Base-by-base conservation (phyloP, 352 stramenopile genomes). In the Globisporangium recalcitrans region DNA sequence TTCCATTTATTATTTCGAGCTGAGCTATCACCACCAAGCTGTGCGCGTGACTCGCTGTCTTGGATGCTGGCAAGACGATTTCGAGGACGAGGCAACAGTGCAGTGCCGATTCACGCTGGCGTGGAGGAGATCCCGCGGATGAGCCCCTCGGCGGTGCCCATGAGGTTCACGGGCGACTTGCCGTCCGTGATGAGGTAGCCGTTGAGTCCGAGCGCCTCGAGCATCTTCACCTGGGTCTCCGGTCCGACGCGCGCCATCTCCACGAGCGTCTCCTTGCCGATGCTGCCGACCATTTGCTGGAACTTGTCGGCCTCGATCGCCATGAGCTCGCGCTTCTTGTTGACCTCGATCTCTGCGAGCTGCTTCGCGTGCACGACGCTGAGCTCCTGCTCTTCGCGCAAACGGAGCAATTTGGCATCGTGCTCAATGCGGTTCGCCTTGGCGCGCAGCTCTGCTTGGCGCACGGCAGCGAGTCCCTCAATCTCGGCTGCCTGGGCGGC, bases 111-210 rank as follows among this genome's bases (percentile, higher is more conserved):
- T 42, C n/a, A 74, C 58, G 64, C 60, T 32, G 70, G 64, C 16
- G 64, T 71, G 34, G 78, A 76, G 22, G 82, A 74, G 69, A 90
- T 90, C 49, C 80, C 80, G 58, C 77, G 83, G 59, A 90, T 90
- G 66, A 90, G 77, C 11, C 79, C 78, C 53, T 90, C 80, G 13
- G 82, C 84, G 4, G 83, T 90, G 62, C 76, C 81, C 52, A 93
- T 60, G 53, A 91, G 67, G 62, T 93, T 91, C 54, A 93, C 78
- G 22, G 83, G 83, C 21, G 76, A 89, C 71, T 91, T 93, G 62
- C 83, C 83, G 63, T 93, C 83, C 31, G 83, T 93, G 68, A 93
- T 90, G 55, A 93, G 71, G 66, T 91, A 91, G 42, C 83, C 82
- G n/a, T 83, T 80, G n/a, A 93, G 75, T 1, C 83, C 83, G 19